Percentiles rank a stretch among this genome's conserved stretches.
These are phyloP conservation scores for Davidsoniella australis DNA, from an alignment of 2,329 filamentous ascomycete genomes.

Conservation along the genomic window DNA sequence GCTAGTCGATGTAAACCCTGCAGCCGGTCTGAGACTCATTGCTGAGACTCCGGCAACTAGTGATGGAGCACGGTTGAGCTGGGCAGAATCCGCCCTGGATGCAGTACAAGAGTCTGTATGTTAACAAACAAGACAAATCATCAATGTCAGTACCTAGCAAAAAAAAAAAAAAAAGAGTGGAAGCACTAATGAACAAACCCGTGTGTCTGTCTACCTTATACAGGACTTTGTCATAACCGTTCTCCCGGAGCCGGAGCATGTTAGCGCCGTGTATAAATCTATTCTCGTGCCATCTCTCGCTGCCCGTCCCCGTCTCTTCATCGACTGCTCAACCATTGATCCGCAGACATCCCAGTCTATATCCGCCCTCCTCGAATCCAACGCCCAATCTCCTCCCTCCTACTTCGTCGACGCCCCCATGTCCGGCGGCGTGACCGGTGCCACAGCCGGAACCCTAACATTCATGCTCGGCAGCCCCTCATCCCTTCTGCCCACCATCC, in stretches of 20 bases:
- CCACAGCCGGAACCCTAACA: slow-evolving; percentile 69
- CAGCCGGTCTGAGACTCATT: slow-evolving; percentile 29
- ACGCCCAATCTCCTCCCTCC: slow-evolving; percentile 36
- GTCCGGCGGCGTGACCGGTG: slow-evolving; percentile 90
- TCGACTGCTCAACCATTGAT: slow-evolving; percentile 95
- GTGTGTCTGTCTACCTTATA: background rate
- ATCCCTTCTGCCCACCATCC: slow-evolving; percentile 41
- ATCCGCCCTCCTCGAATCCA: slow-evolving; percentile 47
- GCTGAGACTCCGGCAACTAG: slow-evolving; percentile 28
- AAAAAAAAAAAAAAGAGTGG: background rate
- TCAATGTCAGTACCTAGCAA: background rate
- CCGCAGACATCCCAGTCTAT: slow-evolving; percentile 67
- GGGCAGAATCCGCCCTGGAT: slow-evolving; percentile 21
- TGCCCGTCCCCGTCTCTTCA: slow-evolving; percentile 56
- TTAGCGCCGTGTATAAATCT: slow-evolving; percentile 62
- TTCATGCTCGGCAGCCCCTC: slow-evolving; percentile 76
- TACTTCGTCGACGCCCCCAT: slow-evolving; percentile 89
- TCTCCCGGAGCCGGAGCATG: slow-evolving; percentile 76
- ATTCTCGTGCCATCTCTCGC: slow-evolving; percentile 45
- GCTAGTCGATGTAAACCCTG: slow-evolving; percentile 39
- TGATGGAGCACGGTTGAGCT: slow-evolving; percentile 29
- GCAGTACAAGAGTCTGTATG: slow-evolving; percentile 36
- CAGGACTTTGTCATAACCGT: slow-evolving; percentile 80
- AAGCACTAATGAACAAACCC: background rate
- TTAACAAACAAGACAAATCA: slow-evolving; percentile 10